Evolutionary conservation across 2,329 filamentous ascomycete species (phyloP), one percentile per base, ranked within the genome.

Genomic region (Diaporthe humulicola): DNA sequence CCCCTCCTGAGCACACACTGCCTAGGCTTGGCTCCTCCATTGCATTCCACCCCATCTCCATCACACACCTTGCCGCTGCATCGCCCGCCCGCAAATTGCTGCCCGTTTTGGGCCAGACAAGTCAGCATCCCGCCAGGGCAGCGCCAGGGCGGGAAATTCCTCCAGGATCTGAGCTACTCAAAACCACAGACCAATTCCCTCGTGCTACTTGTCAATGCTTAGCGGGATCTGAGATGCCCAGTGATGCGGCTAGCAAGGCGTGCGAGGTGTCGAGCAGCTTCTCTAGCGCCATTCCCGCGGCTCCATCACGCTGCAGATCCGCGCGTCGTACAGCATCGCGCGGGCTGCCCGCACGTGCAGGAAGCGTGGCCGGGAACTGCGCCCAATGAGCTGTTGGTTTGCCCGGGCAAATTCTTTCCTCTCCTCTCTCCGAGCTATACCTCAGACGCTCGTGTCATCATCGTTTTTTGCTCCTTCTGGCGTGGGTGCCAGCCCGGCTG

Each of bases 271-370:
- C 28, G 12, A 38, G 45, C 61, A 50, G 22, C 14, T 15, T 19
- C 19, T 28, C 64, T 67, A 67, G 64, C 64, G 64, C 42, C 45
- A 52, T 69, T 54, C 48, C 64, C 64, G 33, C 64, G 64, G 48
- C 64, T 69, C 64, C 64, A 69, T 54, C 48, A 69, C 48, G 64
- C 45, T 69, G 64, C 64, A 69, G 64, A 69, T 69, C 64, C 48
- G 64, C 45, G 30, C 33, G 64, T 67, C 14, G 45, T 48, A 50
- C n/a, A 5, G 33, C 64, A 38, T 28, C 7, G 19, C 64, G 28
- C 33, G 12, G 40, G 60, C 22, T 38, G 12, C 25, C 48, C 25
- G 48, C 48, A 69, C 22, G 14, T 38, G 30, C 42, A 50, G 30
- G 42, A 17, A 9, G 56, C 19, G 14, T 7, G 30, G 45, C 64